These are phyloP conservation scores for Anisodus tanguticus DNA, from an alignment of 257 asterid species.

Conservation along the genomic window DNA sequence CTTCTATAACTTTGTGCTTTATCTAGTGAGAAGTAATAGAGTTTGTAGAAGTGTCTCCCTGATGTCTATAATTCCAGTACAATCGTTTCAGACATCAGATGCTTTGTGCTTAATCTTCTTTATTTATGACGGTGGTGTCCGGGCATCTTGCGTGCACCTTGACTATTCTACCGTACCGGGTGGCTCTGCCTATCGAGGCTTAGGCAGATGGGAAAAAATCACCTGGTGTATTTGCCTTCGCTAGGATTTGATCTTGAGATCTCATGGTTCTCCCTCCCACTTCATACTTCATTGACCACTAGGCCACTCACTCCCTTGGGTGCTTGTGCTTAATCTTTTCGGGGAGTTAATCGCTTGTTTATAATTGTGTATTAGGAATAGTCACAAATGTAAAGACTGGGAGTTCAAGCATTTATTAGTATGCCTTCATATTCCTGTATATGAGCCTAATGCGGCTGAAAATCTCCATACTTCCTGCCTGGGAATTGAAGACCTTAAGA, in stretches of 20 bases:
- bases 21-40: conserved; percentile 17
- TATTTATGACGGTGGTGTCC: not conserved
- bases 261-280: not conserved
- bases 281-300: not conserved
- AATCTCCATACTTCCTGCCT: not conserved
- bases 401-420: not conserved
- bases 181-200: too few relatives aligned
- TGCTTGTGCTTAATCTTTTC: not conserved
- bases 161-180: not conserved
- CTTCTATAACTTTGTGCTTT: not conserved
- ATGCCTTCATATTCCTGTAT: not conserved
- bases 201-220: not conserved
- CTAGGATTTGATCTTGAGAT: not conserved
- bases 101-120: conserved; percentile 8
- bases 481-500: conserved; percentile 18
- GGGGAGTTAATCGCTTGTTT: not conserved
- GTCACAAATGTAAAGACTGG: not conserved
- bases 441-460: not conserved
- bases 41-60: not conserved
- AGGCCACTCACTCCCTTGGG: not conserved
- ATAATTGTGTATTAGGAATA: not conserved
- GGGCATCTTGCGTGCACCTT: not conserved
- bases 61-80: not conserved
- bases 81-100: conserved; percentile 9
- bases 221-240: not conserved